Conservation (phyloP, 139 green algal species). For the Protoeuglena noctilucae region DNA sequence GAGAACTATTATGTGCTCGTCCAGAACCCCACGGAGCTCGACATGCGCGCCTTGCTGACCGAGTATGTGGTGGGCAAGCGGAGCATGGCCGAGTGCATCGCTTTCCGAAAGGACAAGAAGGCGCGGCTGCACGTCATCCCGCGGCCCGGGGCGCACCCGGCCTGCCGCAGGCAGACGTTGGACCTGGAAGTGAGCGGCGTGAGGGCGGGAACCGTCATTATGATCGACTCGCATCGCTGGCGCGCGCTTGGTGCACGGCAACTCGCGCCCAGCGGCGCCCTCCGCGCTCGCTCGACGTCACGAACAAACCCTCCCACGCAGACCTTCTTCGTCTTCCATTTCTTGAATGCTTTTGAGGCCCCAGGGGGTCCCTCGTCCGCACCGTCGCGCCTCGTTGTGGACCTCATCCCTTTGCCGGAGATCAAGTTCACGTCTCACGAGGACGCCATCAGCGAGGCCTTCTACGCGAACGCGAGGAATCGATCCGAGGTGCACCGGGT, state of each 20-base stretch:
- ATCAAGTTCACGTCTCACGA: too few relatives aligned
- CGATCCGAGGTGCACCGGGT: conserved; percentile 22
- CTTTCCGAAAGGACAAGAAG: conserved; percentile 7
- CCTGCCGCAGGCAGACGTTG: background rate
- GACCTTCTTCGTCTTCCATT: too few relatives aligned
- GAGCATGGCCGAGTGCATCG: conserved; percentile 33
- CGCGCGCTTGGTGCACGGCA: too few relatives aligned
- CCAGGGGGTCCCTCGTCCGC: too few relatives aligned
- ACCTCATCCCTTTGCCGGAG: too few relatives aligned
- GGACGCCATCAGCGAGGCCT: too few relatives aligned
- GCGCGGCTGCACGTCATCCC: conserved; percentile 9
- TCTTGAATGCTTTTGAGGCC: too few relatives aligned
- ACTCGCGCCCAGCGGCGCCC: background rate
- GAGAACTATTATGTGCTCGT: conserved; percentile 32
- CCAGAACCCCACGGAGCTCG: conserved; percentile 27
- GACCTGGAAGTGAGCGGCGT: background rate
- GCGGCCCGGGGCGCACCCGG: conserved; percentile 3
- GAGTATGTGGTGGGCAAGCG: conserved; percentile 23
- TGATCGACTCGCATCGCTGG: background rate
- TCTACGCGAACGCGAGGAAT: too few relatives aligned
- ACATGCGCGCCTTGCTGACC: conserved; percentile 21
- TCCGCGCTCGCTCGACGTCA: background rate
- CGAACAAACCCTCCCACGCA: too few relatives aligned
- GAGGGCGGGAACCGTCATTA: too few relatives aligned
- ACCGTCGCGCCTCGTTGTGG: too few relatives aligned